Base-by-base conservation (phyloP, 169 alveolate genomes). In the Babesia sp. region DNA sequence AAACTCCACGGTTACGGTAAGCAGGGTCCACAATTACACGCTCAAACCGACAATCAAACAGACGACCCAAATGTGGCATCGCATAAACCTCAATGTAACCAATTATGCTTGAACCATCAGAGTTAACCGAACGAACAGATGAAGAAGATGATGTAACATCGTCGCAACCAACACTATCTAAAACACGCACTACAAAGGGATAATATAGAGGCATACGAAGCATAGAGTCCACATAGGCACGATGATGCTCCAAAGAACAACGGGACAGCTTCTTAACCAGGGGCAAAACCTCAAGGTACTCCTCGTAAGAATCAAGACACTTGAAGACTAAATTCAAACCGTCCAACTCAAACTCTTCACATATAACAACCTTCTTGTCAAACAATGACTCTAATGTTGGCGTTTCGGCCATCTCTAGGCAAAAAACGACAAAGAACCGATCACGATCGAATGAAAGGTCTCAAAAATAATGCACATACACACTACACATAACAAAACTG, bases 11-110 rank as follows among this genome's bases (percentile, higher is more conserved):
- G 51, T 85, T 85, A 37, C 93, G 79, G 72, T 88, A 84, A 28
- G 44, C 24, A n/a, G 84, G 84, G 74, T 80, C 61, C 12, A 85
- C 80, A 16, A 88, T 76, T 36, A 88, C 84, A 31, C 93, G 68
- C 83, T 88, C 93, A 39, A 88, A 57, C 20, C 93, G 76, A 45
- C 90, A 83, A 67, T 88, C 93, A 63, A 78, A 88, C 41, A 48
- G 34, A 42, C 93, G 76, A n/a, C 90, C 93, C 87, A 88, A 63
- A 61, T 88, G 93, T 31, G 90, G 90, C 68, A 88, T 34, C 53
- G 70, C 56, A 56, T 88, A 84, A 29, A 88, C 68, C 66, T 88
- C 93, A 57, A 79, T 50, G 69, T 88, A 88, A 11, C 90, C 93
- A 16, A 88, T 84, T 45, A 81, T 71, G n/a, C 64, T 45, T 31